Evolutionary conservation across 768 basidiomycete genomes (phyloP).

Genomic region (Boletus bicolor): DNA sequence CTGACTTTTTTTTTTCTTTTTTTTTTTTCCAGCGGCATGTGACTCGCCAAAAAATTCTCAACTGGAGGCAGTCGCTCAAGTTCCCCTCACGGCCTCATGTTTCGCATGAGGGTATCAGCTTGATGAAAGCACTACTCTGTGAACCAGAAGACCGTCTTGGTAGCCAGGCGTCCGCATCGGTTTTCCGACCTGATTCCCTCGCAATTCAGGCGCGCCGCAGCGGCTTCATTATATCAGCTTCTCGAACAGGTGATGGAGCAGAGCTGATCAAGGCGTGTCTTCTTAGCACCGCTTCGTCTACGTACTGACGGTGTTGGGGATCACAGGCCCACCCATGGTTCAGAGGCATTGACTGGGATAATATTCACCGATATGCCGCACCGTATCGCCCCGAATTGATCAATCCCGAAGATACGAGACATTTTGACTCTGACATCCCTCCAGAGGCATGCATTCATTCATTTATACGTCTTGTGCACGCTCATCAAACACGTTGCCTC

Average conservation of each 20-base stretch:
- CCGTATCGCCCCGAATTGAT: constrained; percentile 87
- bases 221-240: constrained; percentile 55
- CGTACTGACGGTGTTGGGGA: constrained; percentile 16
- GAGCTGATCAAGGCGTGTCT: constrained; percentile 76
- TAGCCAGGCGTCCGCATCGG: constrained; percentile 63
- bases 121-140: constrained; percentile 88
- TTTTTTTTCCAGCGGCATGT: constrained; percentile 66
- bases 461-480: constrained; percentile 21
- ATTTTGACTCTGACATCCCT: constrained; percentile 95
- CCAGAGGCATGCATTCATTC: constrained; percentile 62
- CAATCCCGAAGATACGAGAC: constrained; percentile 83
- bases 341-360: constrained; percentile 84
- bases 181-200: constrained; percentile 73
- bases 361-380: constrained; percentile 77
- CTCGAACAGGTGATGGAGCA: constrained; percentile 73
- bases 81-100: constrained; percentile 84
- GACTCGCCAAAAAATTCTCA: constrained; percentile 95
- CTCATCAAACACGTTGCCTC: constrained; percentile 30
- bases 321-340: constrained; percentile 85
- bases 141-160: constrained; percentile 95
- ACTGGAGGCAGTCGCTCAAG: constrained; percentile 86
- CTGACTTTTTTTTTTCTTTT: background rate
- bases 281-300: constrained; percentile 16
- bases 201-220: constrained; percentile 72
- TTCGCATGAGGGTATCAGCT: constrained; percentile 80